Evolutionary conservation across 345 rosid species (phyloP).

Genomic region (Salix caprea): DNA sequence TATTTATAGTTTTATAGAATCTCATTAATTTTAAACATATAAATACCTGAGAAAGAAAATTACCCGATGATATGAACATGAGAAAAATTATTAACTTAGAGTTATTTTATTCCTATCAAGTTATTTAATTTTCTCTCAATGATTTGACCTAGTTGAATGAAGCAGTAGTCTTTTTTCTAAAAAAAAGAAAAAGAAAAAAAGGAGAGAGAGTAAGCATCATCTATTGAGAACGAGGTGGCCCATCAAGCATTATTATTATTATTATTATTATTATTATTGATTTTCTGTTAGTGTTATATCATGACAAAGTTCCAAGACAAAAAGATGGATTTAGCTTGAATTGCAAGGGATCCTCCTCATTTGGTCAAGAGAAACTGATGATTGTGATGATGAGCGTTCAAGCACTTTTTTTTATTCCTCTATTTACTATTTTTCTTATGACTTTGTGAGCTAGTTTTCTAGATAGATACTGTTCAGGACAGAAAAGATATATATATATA

Average conservation of each 20-base stretch:
- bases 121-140: too few relatives aligned
- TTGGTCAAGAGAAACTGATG: constrained; percentile 11
- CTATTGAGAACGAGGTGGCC: not conserved
- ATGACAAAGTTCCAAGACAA: not conserved
- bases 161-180: not conserved
- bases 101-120: not conserved
- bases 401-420: not conserved
- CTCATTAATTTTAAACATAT: too few relatives aligned
- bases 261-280: too few relatives aligned
- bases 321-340: constrained; percentile 31
- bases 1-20: too few relatives aligned
- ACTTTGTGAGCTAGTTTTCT: too few relatives aligned
- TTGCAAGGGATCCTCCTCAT: constrained; percentile 34
- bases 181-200: not conserved
- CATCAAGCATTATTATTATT: too few relatives aligned
- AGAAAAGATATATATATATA: too few relatives aligned
- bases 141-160: too few relatives aligned
- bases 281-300: not conserved
- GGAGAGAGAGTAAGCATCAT: not conserved
- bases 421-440: not conserved
- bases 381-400: not conserved
- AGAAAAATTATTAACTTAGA: not conserved
- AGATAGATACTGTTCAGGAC: too few relatives aligned
- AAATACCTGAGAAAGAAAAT: too few relatives aligned
- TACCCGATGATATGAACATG: too few relatives aligned